Conservation (phyloP, 2,329 filamentous ascomycete species). For the Gliomastix tumulicola region DNA sequence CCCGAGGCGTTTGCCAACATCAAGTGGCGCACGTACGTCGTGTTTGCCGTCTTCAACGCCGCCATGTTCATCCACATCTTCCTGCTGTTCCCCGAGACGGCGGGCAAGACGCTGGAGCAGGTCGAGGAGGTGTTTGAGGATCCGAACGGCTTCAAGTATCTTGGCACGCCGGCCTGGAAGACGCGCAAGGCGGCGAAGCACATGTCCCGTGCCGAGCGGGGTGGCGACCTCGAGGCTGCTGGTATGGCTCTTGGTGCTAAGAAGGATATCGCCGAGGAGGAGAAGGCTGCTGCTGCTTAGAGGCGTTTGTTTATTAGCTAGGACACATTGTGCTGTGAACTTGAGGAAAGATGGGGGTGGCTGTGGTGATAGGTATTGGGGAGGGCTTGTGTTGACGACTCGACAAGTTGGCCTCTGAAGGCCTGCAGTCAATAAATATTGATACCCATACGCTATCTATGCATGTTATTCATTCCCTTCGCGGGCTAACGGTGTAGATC, state of each 20-base stretch:
- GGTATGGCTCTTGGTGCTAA: no score
- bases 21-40: conserved; percentile 12
- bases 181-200: conserved; percentile 13
- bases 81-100: conserved; percentile 51
- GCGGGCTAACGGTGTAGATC: no score
- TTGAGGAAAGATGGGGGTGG: no score
- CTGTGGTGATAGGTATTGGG: no score
- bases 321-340: no score
- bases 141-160: conserved; percentile 18
- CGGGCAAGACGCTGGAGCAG: conserved; percentile 47
- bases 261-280: background rate
- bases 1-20: conserved; percentile 11
- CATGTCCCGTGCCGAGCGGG: conserved; percentile 13
- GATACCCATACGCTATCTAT: no score
- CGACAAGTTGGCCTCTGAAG: no score
- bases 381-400: no score
- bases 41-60: conserved; percentile 12
- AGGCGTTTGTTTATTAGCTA: no score
- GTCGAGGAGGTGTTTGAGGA: conserved; percentile 40
- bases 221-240: conserved; percentile 16
- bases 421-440: no score
- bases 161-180: conserved; percentile 24
- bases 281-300: no score
- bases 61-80: conserved; percentile 36
- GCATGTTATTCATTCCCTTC: no score